phyloP scores from a whole-genome alignment of 2,329 filamentous ascomycete species.

The Trichoderma sp. region DNA sequence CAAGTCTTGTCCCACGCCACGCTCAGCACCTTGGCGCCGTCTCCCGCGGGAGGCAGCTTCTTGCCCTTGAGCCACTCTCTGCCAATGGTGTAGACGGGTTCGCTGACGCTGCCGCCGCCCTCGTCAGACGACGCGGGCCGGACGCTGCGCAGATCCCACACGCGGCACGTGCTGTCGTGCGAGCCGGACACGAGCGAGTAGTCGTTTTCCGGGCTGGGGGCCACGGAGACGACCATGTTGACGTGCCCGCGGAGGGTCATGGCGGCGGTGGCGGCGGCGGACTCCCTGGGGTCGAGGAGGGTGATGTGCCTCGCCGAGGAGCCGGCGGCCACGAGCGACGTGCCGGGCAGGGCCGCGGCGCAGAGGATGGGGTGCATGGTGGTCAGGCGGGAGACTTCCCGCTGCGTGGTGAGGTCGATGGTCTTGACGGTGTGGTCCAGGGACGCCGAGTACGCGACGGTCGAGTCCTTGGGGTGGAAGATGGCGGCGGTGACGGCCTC shows the following conservation, averaged over 20 bases:
- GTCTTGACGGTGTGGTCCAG: conserved; percentile 91
- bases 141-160: conserved; percentile 87
- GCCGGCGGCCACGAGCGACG: conserved; percentile 68
- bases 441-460: conserved; percentile 87
- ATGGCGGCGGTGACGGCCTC: conserved; percentile 75
- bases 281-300: conserved; percentile 85
- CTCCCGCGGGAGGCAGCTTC: conserved; percentile 69
- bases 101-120: conserved; percentile 65
- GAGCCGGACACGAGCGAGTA: conserved; percentile 87
- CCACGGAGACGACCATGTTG: conserved; percentile 65
- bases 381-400: conserved; percentile 77
- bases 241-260: conserved; percentile 91
- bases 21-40: conserved; percentile 86
- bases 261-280: conserved; percentile 73
- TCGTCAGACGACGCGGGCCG: conserved; percentile 62
- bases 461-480: conserved; percentile 83
- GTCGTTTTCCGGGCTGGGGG: conserved; percentile 62
- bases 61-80: conserved; percentile 70
- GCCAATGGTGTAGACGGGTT: conserved; percentile 74
- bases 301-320: conserved; percentile 86
- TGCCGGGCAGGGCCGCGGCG: conserved; percentile 71
- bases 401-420: conserved; percentile 82
- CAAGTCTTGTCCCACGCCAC: conserved; percentile 83
- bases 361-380: conserved; percentile 83
- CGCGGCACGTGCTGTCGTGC: conserved; percentile 86